Percentiles rank a stretch among this genome's conserved stretches.
phyloP scores from a whole-genome alignment of 1,284 basidiomycete genomes.

The Pascua sp. region DNA sequence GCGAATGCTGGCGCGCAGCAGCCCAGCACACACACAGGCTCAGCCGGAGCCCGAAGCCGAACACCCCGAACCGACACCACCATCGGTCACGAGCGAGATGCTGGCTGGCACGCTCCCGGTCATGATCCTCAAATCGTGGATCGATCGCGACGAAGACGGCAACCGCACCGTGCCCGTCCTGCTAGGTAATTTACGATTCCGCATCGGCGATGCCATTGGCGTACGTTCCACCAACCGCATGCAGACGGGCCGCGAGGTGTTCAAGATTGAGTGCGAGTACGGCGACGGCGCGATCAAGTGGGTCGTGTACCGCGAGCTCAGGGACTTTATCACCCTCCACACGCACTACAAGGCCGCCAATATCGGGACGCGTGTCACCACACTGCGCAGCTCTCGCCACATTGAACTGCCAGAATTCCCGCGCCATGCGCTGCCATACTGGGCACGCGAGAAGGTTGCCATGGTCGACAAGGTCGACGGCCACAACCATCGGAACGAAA shows the following conservation, averaged over 20 bases:
- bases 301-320: conserved; percentile 92
- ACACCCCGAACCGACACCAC: conserved; percentile 25
- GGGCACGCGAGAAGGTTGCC: conserved; percentile 11
- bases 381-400: conserved; percentile 59
- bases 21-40: neutral
- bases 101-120: conserved; percentile 75
- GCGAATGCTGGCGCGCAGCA: neutral
- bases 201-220: conserved; percentile 46
- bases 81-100: conserved; percentile 81
- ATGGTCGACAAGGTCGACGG: conserved; percentile 56
- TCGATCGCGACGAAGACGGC: conserved; percentile 86
- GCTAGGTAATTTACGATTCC: conserved; percentile 54
- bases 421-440: conserved; percentile 74
- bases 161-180: conserved; percentile 80
- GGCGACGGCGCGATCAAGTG: conserved; percentile 91
- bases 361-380: conserved; percentile 51
- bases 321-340: conserved; percentile 89
- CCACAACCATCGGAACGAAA: neutral
- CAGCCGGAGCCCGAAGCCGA: neutral
- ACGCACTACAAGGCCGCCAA: conserved; percentile 87
- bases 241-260: conserved; percentile 37
- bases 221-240: conserved; percentile 14
- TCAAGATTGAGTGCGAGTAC: conserved; percentile 72
- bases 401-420: conserved; percentile 91
- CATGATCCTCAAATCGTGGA: conserved; percentile 80